Evolutionary conservation across 495 filamentous ascomycete species (phyloP).

Genomic region (Neurospora sublineolata): DNA sequence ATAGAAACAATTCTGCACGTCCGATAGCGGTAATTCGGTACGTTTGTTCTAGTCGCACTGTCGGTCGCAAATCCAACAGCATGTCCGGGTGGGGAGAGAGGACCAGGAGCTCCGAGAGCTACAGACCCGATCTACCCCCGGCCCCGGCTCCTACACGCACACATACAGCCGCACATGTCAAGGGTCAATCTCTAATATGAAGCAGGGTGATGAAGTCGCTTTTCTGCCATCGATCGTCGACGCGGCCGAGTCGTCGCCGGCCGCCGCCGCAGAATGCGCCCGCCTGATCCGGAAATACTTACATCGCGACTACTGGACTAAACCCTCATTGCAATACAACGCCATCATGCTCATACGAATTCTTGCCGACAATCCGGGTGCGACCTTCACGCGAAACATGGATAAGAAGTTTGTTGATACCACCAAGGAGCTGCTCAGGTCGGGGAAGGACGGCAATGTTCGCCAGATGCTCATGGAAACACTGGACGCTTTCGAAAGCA

Average conservation of each 20-base stretch:
- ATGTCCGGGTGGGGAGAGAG: neutral
- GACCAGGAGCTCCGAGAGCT: neutral
- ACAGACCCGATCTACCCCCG: neutral
- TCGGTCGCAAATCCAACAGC: neutral
- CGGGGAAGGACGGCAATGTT: constrained; percentile 62
- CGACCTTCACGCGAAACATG: constrained; percentile 74
- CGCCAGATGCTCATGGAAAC: constrained; percentile 80
- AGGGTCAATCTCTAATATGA: neutral
- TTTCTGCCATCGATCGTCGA: constrained; percentile 94
- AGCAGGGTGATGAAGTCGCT: constrained; percentile 74
- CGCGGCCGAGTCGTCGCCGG: constrained; percentile 79
- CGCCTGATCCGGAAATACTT: constrained; percentile 71
- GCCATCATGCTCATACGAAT: constrained; percentile 93
- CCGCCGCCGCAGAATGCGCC: constrained; percentile 69
- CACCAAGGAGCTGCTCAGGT: constrained; percentile 63
- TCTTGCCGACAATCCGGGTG: constrained; percentile 81
- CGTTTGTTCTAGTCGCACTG: constrained; percentile 7
- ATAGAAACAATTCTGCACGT: constrained; percentile 64
- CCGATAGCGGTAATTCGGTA: constrained; percentile 53
- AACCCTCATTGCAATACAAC: constrained; percentile 78
- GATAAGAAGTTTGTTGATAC: constrained; percentile 68
- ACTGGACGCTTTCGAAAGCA: constrained; percentile 57
- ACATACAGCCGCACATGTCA: neutral
- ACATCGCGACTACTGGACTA: constrained; percentile 45
- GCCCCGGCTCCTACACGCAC: neutral